Evolutionary conservation across 2,329 filamentous ascomycete genomes (phyloP).

Genomic region (Chaetothyriales sp.): DNA sequence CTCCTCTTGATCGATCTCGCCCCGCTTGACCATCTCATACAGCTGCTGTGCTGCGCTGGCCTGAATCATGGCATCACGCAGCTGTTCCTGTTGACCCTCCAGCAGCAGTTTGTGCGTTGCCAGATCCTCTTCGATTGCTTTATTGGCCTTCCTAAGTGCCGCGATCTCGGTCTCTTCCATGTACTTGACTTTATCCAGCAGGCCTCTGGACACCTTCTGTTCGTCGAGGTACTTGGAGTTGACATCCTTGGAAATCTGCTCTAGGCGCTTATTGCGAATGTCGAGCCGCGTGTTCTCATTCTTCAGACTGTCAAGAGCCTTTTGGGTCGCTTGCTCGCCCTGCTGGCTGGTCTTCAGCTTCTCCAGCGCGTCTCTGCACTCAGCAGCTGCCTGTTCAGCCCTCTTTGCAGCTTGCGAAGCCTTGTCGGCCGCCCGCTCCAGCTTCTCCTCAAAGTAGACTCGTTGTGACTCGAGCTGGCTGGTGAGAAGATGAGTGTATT

Average conservation of each 20-base stretch:
- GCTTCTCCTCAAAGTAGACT: conserved; percentile 83
- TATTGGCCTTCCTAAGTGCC: conserved; percentile 34
- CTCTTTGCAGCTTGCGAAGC: conserved; percentile 55
- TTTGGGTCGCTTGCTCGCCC: conserved; percentile 11
- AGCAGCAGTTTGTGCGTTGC: conserved; percentile 15
- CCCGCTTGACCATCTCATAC: conserved; percentile 36
- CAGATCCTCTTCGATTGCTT: conserved; percentile 17
- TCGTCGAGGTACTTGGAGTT: conserved; percentile 70
- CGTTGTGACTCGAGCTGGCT: conserved; percentile 87
- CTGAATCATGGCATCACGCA: conserved; percentile 16
- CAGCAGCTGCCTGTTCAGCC: conserved; percentile 54
- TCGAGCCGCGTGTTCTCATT: conserved; percentile 55
- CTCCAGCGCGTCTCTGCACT: conserved; percentile 33
- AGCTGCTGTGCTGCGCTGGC: conserved; percentile 13
- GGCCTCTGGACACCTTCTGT: conserved; percentile 63
- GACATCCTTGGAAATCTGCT: conserved; percentile 59
- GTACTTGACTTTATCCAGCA: conserved; percentile 64
- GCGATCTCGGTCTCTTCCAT: conserved; percentile 41
- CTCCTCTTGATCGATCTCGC: conserved; percentile 71
- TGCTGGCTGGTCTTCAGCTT: conserved; percentile 8
- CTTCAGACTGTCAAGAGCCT: conserved; percentile 49
- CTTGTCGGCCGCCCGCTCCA: conserved; percentile 80
- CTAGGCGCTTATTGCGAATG: conserved; percentile 53
- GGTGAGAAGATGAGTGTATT: conserved; percentile 87
- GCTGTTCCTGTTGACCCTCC: conserved; percentile 14